Evolutionary conservation across 768 basidiomycete species (phyloP), one percentile per base, ranked within the genome.

Genomic region (Lactifluus rugatus): DNA sequence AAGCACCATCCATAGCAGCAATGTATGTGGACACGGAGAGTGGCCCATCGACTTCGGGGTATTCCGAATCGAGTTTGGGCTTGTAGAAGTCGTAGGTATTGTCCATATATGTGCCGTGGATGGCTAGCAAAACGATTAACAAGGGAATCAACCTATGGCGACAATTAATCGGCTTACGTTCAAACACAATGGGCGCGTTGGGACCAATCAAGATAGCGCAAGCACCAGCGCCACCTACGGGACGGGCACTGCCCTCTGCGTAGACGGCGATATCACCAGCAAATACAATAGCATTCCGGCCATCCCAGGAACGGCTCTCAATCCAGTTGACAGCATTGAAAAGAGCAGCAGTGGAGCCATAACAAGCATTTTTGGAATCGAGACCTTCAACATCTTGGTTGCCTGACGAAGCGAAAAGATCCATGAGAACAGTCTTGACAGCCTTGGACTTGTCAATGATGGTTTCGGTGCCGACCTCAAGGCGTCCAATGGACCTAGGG

Each of bases 71-170:
- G 21, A 98, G 84, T 66, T 91, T 85, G 48, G 96, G 96, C 78
- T 99, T 99, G 85, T 96, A 99, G 73, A 97, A 98, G 74, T 99
- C 96, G 73, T 95, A 97, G 0, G 87, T 91, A 77, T 99, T 95
- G 61, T 87, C 87, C 89, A 98, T 97, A 77, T 93, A 90, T 51
- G 85, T 92, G 25, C 94, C 95, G 73, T 97, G 96, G 64, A 93
- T 80, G 65, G 95, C 95, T 98, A 39, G 25, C 7, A 31, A 19
- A n/a, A 45, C 44, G 48, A 52, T 63, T 52, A 63, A 44, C 44
- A 31, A 47, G 6, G n/a, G 23, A 13, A 13, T 10, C n/a, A 32
- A n/a, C 2, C 9, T 16, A 11, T 8, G 39, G 19, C n/a, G 21
- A 25, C 26, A 28, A 6, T 2, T 13, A n/a, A 14, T 19, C 7